Percentiles rank a stretch among this genome's conserved stretches.
Evolutionary conservation across 345 rosid species (phyloP).

Genomic region (Reutealis trisperma): DNA sequence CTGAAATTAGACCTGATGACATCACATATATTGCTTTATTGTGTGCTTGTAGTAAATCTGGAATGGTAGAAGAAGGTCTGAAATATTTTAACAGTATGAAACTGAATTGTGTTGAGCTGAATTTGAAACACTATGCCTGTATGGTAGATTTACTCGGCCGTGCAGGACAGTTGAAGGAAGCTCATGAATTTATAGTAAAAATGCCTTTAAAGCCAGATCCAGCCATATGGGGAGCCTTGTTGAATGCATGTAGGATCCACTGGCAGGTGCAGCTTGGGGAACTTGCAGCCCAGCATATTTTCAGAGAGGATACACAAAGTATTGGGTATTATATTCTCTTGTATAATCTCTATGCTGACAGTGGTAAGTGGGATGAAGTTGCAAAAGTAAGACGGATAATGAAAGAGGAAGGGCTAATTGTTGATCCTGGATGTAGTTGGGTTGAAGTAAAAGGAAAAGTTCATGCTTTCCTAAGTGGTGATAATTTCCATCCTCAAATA

Average conservation of each 20-base stretch:
- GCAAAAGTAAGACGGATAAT: constrained; percentile 30
- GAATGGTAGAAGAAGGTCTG: constrained; percentile 33
- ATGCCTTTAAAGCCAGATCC: constrained; percentile 38
- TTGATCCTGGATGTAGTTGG: constrained; percentile 41
- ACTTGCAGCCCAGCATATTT: constrained; percentile 33
- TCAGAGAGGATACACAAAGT: constrained; percentile 24
- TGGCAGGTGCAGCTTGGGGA: constrained; percentile 33
- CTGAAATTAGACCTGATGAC: constrained; percentile 24
- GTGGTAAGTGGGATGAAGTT: constrained; percentile 35
- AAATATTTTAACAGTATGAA: constrained; percentile 30
- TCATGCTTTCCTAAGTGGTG: constrained; percentile 36
- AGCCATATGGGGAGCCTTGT: constrained; percentile 39
- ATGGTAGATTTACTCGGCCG: constrained; percentile 36
- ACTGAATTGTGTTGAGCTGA: constrained; percentile 13
- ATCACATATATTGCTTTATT: constrained; percentile 28
- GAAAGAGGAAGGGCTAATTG: constrained; percentile 37
- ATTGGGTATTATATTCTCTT: constrained; percentile 32
- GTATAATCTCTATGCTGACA: constrained; percentile 37
- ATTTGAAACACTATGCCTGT: constrained; percentile 40
- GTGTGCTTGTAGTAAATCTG: constrained; percentile 32
- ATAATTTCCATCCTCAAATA: constrained; percentile 33
- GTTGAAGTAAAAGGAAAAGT: constrained; percentile 36
- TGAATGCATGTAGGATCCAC: constrained; percentile 37
- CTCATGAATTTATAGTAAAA: constrained; percentile 29
- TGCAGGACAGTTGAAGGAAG: constrained; percentile 25